Evolutionary conservation across 805 yeast species (phyloP), one percentile per base, ranked within the genome.

Genomic region (Candida nanaspora): DNA sequence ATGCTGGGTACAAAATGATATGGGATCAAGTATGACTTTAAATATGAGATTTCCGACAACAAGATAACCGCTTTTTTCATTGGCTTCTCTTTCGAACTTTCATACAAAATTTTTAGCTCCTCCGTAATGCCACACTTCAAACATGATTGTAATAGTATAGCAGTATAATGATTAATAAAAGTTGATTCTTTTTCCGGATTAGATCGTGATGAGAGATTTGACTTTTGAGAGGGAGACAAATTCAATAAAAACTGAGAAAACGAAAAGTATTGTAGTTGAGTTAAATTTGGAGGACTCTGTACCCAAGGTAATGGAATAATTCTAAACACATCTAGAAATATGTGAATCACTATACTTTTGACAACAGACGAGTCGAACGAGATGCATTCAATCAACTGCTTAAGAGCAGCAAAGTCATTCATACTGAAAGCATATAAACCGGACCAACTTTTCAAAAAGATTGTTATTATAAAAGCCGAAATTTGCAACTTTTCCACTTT

Each of bases 341-440:
- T 68, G 51, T 86, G 94, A 47, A 91, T 63, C 15, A 89, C 55
- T 23, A 78, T 74, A 28, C 76, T 80, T 32, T 86, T 74, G 4
- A 81, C 60, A 30, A 68, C 57, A 1, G 76, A 67, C 10, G 77
- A 72, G n/a, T 78, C 78, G 39, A 72, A 69, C n/a, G 66, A 60
- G 33, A 93, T 63, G 55, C 88, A 81, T 33, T 69, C 60, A 2
- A 89, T 61, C 23, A 89, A 62, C 40, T 77, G 76, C 33, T 63
- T 65, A 19, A 89, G 54, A 9, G 81, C 71, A 41, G 65, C 63
- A 46, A 76, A 80, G 43, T 77, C 62, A 47, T 80, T 66, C 41
- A 73, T 68, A 1, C 83, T 71, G 49, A 81, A 74, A 14, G 82
- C 74, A 44, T 81, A 70, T 10, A 88, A 52, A 0, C 98, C 99